Base-by-base conservation (phyloP, 1,284 basidiomycete species). In the Cutaneotrichosporon mucoides region DNA sequence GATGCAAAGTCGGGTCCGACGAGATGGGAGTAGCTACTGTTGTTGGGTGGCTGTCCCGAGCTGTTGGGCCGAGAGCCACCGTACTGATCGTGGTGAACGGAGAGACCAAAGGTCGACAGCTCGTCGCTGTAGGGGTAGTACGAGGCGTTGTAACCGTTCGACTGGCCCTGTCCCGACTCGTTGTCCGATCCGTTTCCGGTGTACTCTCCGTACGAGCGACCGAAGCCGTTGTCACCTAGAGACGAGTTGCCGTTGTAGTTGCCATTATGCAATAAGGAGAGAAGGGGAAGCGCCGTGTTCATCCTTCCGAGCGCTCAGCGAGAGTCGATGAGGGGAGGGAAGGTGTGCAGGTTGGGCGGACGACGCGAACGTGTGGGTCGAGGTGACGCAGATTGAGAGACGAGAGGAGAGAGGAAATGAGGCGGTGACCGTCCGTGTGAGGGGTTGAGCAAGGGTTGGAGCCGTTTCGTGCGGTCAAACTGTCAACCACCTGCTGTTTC, bases 251-350 rank as follows among this genome's bases (percentile, higher is more conserved):
- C 54, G 9, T 55, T 49, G 41, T 64, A 64, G 37, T 52, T 55
- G 44, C 58, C 54, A 44, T 60, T 62, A 43, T 61, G 64, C 13
- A 65, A 40, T n/a, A 65, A 47, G 35, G 61, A 62, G 37, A 65
- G 56, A 6, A 64, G 53, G 4, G 62, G 62, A 7, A 61, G 56
- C 7, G 57, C 45, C 40, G 63, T 55, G 58, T 65, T 65, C 63
- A 65, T 65, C 15, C 4, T 57, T 38, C 35, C 51, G 13, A 16
- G 45, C 24, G 53, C 38, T 12, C 9, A 12, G 24, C 24, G 24
- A 24, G 24, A 24, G 24, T 24, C 24, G 24, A 24, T 24, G 24
- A 24, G 24, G 24, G 24, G 3, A 24, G 24, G 24, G 24, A 24
- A 24, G 2, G 24, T 24, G 24, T 24, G 24, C 24, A 24, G 24